Conservation (phyloP, 257 asterid species). For the Nicotiana otophora region DNA sequence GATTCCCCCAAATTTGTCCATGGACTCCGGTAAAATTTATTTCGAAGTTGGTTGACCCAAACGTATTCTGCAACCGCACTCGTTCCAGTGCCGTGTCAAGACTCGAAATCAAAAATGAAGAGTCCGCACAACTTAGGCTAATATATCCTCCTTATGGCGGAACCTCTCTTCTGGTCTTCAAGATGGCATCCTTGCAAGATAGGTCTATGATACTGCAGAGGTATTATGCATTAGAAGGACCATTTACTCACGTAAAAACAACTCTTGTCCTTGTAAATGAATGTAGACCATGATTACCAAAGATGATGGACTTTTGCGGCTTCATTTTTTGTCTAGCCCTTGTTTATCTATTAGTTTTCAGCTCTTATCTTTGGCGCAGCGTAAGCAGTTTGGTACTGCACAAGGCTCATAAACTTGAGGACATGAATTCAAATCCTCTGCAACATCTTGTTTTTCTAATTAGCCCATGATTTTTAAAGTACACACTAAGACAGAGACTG, state of each 20-base stretch:
- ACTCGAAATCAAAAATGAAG: too few relatives aligned
- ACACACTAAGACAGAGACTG: background rate
- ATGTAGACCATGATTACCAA: background rate
- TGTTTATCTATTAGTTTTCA: background rate
- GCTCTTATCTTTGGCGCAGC: background rate
- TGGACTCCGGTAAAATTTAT: too few relatives aligned
- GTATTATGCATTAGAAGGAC: background rate
- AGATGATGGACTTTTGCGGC: background rate
- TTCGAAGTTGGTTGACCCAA: too few relatives aligned
- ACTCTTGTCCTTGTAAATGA: background rate
- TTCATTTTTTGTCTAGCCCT: background rate
- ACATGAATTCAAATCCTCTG: constrained; percentile 4
- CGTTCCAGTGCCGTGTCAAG: too few relatives aligned
- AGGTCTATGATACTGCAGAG: background rate
- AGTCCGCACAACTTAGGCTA: background rate
- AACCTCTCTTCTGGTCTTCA: background rate
- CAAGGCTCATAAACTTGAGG: background rate
- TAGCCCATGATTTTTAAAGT: background rate
- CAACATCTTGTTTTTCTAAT: background rate
- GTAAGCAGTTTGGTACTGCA: background rate
- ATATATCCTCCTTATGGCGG: background rate
- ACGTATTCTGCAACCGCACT: too few relatives aligned
- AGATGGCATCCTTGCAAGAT: background rate
- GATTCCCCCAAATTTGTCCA: too few relatives aligned
- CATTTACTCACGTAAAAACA: background rate